Base-by-base conservation (phyloP, 495 filamentous ascomycete genomes). In the Cercophora samala region DNA sequence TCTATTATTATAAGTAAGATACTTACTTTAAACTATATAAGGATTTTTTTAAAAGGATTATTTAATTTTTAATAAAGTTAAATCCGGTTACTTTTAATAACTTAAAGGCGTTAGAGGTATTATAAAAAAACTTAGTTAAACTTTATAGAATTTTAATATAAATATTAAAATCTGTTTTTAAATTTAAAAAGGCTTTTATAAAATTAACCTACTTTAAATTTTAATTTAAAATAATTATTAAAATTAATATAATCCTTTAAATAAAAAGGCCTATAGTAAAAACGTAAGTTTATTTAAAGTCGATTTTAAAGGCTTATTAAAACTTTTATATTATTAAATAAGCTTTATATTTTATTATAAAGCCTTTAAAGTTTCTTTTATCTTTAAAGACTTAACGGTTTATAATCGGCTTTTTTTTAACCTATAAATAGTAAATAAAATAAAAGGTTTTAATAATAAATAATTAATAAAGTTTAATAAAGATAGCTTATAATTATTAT, bases 111-210 rank as follows among this genome's bases (percentile, higher is more conserved):
- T 54, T 54, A 54, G 4, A 4, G 13, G 3, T 21, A 54, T 4
- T 54, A 18, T 54, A 54, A 17, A 54, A 4, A 54, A 54, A 54
- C 17, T n/a, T 54, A 54, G 19, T 4, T n/a, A 54, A 17, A 3
- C 52, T 54, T 54, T 54, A 54, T 54, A 54, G 19, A 54, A 21
- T 18, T 54, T 54, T 17, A 54, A 54, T 54, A 54, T 54, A 54
- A 17, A 54, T 21, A 18, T 54, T 54, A 54, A 21, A 54, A 54
- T n/a, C 15, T 3, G 17, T 54, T 4, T 54, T 54, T n/a, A n/a
- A 54, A 21, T 21, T 54, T 54, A 54, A 54, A 54, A 54, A 54
- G 52, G 52, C 17, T n/a, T 54, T 4, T n/a, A 54, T 18, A 54
- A 54, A 54, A 15, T 54, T 54, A 4, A n/a, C 15, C 17, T 54